Percentiles rank a stretch among this genome's conserved stretches.
Evolutionary conservation across 2,329 filamentous ascomycete species (phyloP).

Genomic region (Claviceps spartinae): DNA sequence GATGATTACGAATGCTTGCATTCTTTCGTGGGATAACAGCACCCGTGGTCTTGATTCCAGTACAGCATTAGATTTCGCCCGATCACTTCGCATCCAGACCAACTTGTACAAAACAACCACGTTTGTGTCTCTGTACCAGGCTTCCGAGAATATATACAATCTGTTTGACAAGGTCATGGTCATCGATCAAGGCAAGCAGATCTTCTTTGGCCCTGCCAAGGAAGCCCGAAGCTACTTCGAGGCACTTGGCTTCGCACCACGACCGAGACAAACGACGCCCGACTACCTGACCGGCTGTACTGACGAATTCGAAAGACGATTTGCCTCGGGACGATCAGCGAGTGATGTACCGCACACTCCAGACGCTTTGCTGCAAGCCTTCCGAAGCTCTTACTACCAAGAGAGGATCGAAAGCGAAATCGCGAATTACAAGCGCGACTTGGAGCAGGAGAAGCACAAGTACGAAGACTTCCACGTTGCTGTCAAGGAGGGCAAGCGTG

Average conservation of each 20-base stretch:
- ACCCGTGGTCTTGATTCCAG: constrained; percentile 56
- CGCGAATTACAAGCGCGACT: constrained; percentile 48
- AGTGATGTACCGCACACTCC: constrained; percentile 56
- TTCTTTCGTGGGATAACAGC: constrained; percentile 65
- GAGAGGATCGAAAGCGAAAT: constrained; percentile 51
- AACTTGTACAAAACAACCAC: constrained; percentile 75
- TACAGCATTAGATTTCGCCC: constrained; percentile 52
- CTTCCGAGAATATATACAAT: constrained; percentile 66
- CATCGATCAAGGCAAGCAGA: constrained; percentile 61
- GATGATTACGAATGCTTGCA: constrained; percentile 59
- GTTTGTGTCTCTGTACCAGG: constrained; percentile 77
- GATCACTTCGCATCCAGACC: constrained; percentile 65
- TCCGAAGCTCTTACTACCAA: constrained; percentile 48
- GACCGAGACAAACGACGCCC: constrained; percentile 65
- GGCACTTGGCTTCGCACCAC: constrained; percentile 57
- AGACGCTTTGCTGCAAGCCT: constrained; percentile 54
- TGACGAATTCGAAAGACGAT: constrained; percentile 70
- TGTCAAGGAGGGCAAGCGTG: constrained; percentile 65
- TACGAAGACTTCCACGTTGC: constrained; percentile 67
- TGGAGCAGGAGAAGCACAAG: constrained; percentile 50
- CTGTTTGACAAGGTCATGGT: constrained; percentile 77
- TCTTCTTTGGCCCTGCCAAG: constrained; percentile 57
- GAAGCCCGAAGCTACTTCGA: constrained; percentile 66
- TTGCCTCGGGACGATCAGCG: constrained; percentile 50
- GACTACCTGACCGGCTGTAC: constrained; percentile 76